Percentiles rank a stretch among this genome's conserved stretches.
These are phyloP conservation scores for Penicillium sp. DNA, from an alignment of 2,329 filamentous ascomycete species.

Conservation along the genomic window DNA sequence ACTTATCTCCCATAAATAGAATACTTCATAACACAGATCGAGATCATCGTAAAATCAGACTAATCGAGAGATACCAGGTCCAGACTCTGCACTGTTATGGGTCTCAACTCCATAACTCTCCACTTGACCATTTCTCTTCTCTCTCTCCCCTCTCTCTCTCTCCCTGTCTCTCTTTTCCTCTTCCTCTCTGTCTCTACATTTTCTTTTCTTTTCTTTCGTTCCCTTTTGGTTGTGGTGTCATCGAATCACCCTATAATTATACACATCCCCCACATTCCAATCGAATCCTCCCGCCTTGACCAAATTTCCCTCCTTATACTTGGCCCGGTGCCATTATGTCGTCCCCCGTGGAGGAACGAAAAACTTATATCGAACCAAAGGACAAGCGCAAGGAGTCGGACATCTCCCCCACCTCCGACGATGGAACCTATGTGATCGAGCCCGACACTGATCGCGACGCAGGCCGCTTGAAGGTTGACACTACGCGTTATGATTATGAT, in stretches of 20 bases:
- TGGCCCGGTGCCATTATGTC: conserved; percentile 39
- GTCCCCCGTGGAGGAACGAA: conserved; percentile 35
- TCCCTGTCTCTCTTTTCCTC: background rate
- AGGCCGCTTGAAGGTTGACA: conserved; percentile 30
- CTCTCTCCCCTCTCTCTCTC: background rate
- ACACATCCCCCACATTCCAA: background rate
- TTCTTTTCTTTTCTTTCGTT: background rate
- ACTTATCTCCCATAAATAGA: background rate
- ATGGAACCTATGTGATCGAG: conserved; percentile 35
- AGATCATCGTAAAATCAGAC: background rate
- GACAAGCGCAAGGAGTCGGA: conserved; percentile 27
- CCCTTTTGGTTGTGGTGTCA: conserved; percentile 1
- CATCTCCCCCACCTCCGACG: conserved; percentile 30
- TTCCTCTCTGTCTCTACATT: background rate
- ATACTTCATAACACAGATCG: background rate
- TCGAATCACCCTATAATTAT: background rate
- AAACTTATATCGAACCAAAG: conserved; percentile 28
- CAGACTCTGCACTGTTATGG: conserved; percentile 1
- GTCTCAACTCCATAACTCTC: conserved; percentile 11
- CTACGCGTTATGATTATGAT: conserved; percentile 24
- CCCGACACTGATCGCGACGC: conserved; percentile 9
- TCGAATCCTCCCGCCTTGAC: background rate
- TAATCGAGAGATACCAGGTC: background rate
- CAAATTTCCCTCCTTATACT: conserved; percentile 12
- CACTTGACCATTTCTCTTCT: conserved; percentile 4